phyloP scores from a whole-genome alignment of 768 basidiomycete genomes.

The Filobasidium wieringae region DNA sequence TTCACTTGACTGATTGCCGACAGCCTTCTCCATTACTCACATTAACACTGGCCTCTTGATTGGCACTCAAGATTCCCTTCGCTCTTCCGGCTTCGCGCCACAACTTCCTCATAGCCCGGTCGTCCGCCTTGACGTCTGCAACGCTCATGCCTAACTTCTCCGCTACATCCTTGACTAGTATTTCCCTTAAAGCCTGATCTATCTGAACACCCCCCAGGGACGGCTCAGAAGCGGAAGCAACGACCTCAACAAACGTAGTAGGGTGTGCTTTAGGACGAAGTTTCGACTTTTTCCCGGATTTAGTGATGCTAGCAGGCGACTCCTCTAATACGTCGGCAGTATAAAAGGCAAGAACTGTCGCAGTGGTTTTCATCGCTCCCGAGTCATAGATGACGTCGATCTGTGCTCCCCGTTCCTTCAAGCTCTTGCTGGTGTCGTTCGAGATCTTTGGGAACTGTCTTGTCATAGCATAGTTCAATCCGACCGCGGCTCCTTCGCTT shows the following conservation, averaged over 20 bases:
- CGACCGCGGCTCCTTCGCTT: slow-evolving; percentile 72
- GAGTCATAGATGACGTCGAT: slow-evolving; percentile 84
- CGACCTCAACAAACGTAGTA: slow-evolving; percentile 61
- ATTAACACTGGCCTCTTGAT: slow-evolving; percentile 60
- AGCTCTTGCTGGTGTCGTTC: neutral
- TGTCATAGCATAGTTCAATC: slow-evolving; percentile 96
- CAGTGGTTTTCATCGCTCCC: slow-evolving; percentile 52
- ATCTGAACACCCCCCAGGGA: slow-evolving; percentile 68
- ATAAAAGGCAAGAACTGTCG: slow-evolving; percentile 37
- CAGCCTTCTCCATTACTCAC: too few relatives aligned
- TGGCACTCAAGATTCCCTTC: slow-evolving; percentile 87
- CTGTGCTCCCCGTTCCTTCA: slow-evolving; percentile 37
- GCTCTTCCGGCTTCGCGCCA: slow-evolving; percentile 87
- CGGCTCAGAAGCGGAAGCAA: slow-evolving; percentile 72
- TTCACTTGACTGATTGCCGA: too few relatives aligned
- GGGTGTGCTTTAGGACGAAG: slow-evolving; percentile 19
- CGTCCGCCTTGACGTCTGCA: slow-evolving; percentile 55
- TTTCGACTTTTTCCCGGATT: slow-evolving; percentile 34
- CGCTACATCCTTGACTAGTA: slow-evolving; percentile 51
- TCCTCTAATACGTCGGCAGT: slow-evolving; percentile 22
- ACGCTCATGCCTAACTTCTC: slow-evolving; percentile 39
- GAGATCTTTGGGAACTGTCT: slow-evolving; percentile 65
- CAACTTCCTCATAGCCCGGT: slow-evolving; percentile 78
- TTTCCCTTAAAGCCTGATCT: slow-evolving; percentile 67
- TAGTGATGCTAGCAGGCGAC: slow-evolving; percentile 32